These are phyloP conservation scores for Cytospora paraplurivora DNA, from an alignment of 2,329 filamentous ascomycete genomes.

Conservation along the genomic window DNA sequence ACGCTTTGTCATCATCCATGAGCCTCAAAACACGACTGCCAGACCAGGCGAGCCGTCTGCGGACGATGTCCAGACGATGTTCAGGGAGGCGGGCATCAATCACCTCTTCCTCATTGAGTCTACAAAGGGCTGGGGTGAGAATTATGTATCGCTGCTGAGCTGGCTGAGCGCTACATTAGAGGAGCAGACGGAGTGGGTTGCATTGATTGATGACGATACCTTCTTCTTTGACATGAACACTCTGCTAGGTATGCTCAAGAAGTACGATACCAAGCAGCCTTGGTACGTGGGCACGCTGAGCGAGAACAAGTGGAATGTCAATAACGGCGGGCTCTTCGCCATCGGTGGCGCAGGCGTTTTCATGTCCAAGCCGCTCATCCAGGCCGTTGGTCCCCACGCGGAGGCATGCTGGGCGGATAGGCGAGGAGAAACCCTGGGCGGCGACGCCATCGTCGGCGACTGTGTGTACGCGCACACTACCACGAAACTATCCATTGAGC, in stretches of 20 bases:
- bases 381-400: conserved; percentile 40
- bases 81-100: conserved; percentile 16
- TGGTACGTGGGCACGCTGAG: conserved; percentile 46
- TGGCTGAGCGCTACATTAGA: conserved; percentile 21
- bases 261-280: conserved; percentile 42
- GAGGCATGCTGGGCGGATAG: conserved; percentile 38
- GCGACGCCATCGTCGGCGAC: conserved; percentile 44
- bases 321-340: conserved; percentile 45
- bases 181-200: conserved; percentile 41
- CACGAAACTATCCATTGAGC: conserved; percentile 43
- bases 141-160: conserved; percentile 24
- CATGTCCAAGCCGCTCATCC: conserved; percentile 43
- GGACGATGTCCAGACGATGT: conserved; percentile 21
- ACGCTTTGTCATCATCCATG: conserved; percentile 27
- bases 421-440: conserved; percentile 34
- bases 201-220: conserved; percentile 48
- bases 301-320: conserved; percentile 45
- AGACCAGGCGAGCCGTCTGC: conserved; percentile 24
- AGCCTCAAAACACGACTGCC: conserved; percentile 24
- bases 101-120: conserved; percentile 22
- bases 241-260: conserved; percentile 39
- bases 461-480: conserved; percentile 46
- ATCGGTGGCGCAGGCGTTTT: conserved; percentile 50
- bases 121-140: conserved; percentile 21
- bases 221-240: conserved; percentile 46